A percentile compares a stretch with the other conserved stretches of the same genome.
phyloP scores from a whole-genome alignment of 2,329 filamentous ascomycete species.

The Aspergillus candidus region DNA sequence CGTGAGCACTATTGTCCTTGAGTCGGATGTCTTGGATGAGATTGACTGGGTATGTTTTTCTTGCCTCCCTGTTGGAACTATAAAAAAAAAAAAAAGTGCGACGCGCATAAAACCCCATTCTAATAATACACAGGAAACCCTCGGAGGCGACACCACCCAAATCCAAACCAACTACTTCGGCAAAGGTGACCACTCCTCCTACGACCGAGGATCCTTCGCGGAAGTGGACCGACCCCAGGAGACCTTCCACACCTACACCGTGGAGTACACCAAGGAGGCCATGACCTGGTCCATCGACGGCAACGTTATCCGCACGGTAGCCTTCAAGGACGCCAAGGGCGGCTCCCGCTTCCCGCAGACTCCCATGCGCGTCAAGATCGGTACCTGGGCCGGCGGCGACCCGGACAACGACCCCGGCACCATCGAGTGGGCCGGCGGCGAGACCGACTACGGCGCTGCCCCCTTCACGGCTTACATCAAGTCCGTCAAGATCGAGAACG shows the following conservation, averaged over 20 bases:
- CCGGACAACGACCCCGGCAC: conserved; percentile 41
- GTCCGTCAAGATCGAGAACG: conserved; percentile 51
- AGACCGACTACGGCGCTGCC: conserved; percentile 58
- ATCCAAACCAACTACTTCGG: conserved; percentile 91
- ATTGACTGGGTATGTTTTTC: conserved; percentile 88
- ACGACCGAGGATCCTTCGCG: conserved; percentile 80
- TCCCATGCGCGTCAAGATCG: conserved; percentile 64
- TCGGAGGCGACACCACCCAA: conserved; percentile 30
- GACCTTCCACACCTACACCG: conserved; percentile 40
- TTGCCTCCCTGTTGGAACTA: not conserved
- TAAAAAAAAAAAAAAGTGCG: no score
- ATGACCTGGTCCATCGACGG: conserved; percentile 63
- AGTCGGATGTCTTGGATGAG: conserved; percentile 92
- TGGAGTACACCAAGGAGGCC: conserved; percentile 61
- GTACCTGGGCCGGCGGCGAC: conserved; percentile 62
- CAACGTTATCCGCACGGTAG: conserved; percentile 55
- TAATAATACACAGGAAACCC: conserved; percentile 28
- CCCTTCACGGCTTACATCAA: conserved; percentile 72
- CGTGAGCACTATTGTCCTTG: conserved; percentile 82
- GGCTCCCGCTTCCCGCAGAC: conserved; percentile 63
- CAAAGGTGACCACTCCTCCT: conserved; percentile 72
- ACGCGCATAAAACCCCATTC: conserved; percentile 53
- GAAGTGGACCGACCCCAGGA: conserved; percentile 52
- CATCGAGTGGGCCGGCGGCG: conserved; percentile 64
- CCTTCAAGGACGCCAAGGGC: conserved; percentile 52